Evolutionary conservation across 1,284 basidiomycete genomes (phyloP).

Genomic region (Rhodotorula sp.): DNA sequence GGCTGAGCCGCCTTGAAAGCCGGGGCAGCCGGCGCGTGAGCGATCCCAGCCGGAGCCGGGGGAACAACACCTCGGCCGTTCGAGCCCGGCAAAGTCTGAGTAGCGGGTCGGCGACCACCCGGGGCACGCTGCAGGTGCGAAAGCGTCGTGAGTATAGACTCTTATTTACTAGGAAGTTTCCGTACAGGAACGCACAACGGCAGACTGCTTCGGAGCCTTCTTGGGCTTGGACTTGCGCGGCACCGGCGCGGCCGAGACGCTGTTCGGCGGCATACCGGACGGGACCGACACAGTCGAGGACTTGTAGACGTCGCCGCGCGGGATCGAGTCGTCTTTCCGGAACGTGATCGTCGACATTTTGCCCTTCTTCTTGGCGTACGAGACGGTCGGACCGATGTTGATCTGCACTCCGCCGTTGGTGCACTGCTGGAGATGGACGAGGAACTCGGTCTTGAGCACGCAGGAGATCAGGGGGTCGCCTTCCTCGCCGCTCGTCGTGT

Average conservation of each 20-base stretch:
- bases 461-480: conserved; percentile 93
- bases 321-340: conserved; percentile 80
- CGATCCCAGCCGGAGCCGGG: conserved; percentile 24
- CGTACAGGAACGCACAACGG: conserved; percentile 13
- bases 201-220: conserved; percentile 54
- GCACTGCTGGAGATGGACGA: conserved; percentile 74
- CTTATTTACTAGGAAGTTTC: too few relatives aligned
- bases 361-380: conserved; percentile 95
- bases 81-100: conserved; percentile 47
- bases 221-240: conserved; percentile 66
- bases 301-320: conserved; percentile 87
- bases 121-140: conserved; percentile 36
- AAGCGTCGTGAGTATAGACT: neutral
- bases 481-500: conserved; percentile 74
- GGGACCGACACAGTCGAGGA: conserved; percentile 84
- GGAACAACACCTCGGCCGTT: conserved; percentile 19
- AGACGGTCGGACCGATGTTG: conserved; percentile 68
- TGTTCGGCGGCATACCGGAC: conserved; percentile 79
- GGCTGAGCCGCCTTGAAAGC: neutral
- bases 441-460: conserved; percentile 94
- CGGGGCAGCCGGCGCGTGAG: conserved; percentile 28
- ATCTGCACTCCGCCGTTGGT: conserved; percentile 76
- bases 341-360: conserved; percentile 87
- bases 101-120: conserved; percentile 44
- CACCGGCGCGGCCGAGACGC: conserved; percentile 76